These are phyloP conservation scores for Agastache rugosa DNA, from an alignment of 257 asterid species.

Conservation along the genomic window DNA sequence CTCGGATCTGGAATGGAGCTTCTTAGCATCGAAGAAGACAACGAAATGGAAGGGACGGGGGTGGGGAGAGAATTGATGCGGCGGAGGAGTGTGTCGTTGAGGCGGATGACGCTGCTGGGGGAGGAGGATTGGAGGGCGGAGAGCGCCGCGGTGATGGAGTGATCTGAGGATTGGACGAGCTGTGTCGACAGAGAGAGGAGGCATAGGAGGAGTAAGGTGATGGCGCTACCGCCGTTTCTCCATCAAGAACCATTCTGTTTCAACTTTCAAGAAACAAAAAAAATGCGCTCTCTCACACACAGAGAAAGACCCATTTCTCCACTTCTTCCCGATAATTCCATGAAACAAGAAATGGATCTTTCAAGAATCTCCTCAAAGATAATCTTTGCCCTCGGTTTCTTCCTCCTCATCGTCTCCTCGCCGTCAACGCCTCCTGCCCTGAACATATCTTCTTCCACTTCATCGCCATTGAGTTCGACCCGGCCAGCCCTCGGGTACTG, in stretches of 20 bases:
- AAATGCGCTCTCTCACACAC: constrained; percentile 27
- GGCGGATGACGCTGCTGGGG: constrained; percentile 65
- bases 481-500: constrained; percentile 54
- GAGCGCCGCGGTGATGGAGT: constrained; percentile 52
- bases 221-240: constrained; percentile 15
- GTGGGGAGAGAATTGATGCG: constrained; percentile 61
- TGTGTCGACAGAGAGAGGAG: constrained; percentile 42
- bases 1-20: constrained; percentile 72
- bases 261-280: constrained; percentile 29
- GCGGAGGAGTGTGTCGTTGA: constrained; percentile 59
- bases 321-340: constrained; percentile 15
- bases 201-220: constrained; percentile 27
- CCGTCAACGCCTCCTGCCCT: constrained; percentile 70
- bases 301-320: constrained; percentile 12
- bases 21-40: constrained; percentile 79
- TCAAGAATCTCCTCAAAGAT: constrained; percentile 14
- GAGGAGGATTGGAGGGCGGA: constrained; percentile 60
- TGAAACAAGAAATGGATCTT: constrained; percentile 43
- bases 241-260: constrained; percentile 13
- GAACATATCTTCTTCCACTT: constrained; percentile 70
- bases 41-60: constrained; percentile 71
- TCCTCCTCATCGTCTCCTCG: constrained; percentile 35
- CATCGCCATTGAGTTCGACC: constrained; percentile 71
- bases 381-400: constrained; percentile 30
- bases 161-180: constrained; percentile 33